phyloP scores from a whole-genome alignment of 1,284 basidiomycete species.

The Tausonia pullulans region DNA sequence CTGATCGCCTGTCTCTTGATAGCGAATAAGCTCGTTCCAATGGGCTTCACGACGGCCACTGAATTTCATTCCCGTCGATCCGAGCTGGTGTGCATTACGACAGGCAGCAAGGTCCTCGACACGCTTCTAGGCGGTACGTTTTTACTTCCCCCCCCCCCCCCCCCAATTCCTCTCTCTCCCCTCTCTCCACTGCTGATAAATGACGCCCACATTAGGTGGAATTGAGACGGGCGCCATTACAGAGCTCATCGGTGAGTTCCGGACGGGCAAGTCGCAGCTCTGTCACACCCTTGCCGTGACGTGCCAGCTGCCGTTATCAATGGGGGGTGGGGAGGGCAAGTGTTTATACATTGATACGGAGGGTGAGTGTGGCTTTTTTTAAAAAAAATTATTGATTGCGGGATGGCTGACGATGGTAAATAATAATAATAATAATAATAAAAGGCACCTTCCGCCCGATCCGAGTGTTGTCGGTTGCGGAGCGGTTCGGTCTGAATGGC shows the following conservation, averaged over 20 bases:
- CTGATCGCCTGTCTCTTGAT: constrained; percentile 7
- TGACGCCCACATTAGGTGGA: constrained; percentile 47
- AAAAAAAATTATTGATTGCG: too few relatives aligned
- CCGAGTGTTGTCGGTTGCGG: constrained; percentile 85
- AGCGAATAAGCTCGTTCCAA: constrained; percentile 93
- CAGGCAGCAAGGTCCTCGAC: constrained; percentile 92
- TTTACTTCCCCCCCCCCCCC: background rate
- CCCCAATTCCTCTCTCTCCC: background rate
- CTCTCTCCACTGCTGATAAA: background rate
- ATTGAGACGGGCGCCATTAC: constrained; percentile 99
- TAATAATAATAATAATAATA: too few relatives aligned
- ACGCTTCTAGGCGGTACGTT: constrained; percentile 78
- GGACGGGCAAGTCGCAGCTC: constrained; percentile 96
- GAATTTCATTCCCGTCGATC: constrained; percentile 90
- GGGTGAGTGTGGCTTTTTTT: constrained; percentile 27
- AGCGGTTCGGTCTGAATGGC: constrained; percentile 88
- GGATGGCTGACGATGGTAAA: too few relatives aligned
- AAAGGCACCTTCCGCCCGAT: constrained; percentile 85
- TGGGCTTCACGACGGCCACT: constrained; percentile 97
- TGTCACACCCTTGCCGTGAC: constrained; percentile 98
- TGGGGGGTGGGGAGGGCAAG: constrained; percentile 99
- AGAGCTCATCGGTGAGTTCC: constrained; percentile 96
- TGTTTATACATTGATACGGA: constrained; percentile 99
- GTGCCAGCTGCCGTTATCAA: constrained; percentile 90
- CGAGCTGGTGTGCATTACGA: constrained; percentile 95